Conservation (phyloP, 306 rosid genomes). For the Abrus precatorius region DNA sequence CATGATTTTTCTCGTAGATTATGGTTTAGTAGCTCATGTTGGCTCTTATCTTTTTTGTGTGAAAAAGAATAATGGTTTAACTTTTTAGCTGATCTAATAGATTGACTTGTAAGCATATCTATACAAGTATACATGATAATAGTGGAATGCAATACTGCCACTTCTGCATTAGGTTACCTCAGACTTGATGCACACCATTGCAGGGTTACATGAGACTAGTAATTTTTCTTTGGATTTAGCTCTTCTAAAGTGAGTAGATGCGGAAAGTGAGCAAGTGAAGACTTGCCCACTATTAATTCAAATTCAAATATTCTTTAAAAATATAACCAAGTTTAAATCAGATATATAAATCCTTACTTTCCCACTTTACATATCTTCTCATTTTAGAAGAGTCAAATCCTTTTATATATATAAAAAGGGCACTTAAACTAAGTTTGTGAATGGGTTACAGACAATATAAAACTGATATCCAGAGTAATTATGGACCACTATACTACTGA, state of each 20-base stretch:
- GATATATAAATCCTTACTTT: too few relatives aligned
- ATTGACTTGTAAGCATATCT: conserved; percentile 40
- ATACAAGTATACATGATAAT: conserved; percentile 8
- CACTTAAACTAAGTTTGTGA: conserved; percentile 8
- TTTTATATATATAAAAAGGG: not conserved
- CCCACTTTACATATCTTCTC: too few relatives aligned
- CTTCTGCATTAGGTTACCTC: not conserved
- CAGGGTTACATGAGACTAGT: conserved; percentile 5
- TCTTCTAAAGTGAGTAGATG: too few relatives aligned
- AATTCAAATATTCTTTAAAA: too few relatives aligned
- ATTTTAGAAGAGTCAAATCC: too few relatives aligned
- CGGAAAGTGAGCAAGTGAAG: too few relatives aligned
- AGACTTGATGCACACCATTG: conserved; percentile 29
- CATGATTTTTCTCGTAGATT: conserved; percentile 7
- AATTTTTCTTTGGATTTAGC: not conserved
- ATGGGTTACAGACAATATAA: not conserved
- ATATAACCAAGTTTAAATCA: too few relatives aligned
- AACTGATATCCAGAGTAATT: conserved; percentile 15
- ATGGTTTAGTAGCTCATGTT: conserved; percentile 41
- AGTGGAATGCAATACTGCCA: conserved; percentile 12
- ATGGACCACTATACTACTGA: not conserved
- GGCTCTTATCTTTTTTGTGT: not conserved
- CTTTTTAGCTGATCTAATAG: conserved; percentile 35
- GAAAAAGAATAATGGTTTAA: conserved; percentile 19
- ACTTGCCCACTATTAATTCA: too few relatives aligned